Percentiles rank a stretch among this genome's conserved stretches.
Conservation (phyloP, 805 yeast genomes). For the Starmera caribaea region DNA sequence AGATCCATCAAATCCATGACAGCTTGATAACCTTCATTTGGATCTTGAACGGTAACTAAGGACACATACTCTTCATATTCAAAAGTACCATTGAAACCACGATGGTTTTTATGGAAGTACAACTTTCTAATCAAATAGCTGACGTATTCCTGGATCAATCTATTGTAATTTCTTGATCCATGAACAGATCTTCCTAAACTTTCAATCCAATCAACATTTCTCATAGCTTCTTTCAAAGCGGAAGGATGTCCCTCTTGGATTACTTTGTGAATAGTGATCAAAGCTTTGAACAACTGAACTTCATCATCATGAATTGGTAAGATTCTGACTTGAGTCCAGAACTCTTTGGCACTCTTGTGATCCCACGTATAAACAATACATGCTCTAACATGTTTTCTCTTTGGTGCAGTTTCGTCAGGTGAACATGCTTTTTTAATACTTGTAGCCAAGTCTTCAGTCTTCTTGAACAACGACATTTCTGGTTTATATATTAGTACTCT, state of each 20-base stretch:
- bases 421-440: conserved; percentile 70
- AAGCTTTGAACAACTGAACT: conserved; percentile 75
- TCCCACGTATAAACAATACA: conserved; percentile 97
- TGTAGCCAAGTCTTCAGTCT: conserved; percentile 29
- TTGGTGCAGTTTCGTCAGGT: conserved; percentile 83
- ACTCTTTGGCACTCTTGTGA: conserved; percentile 70
- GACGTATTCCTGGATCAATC: conserved; percentile 70
- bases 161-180: conserved; percentile 46
- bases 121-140: conserved; percentile 61
- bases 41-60: conserved; percentile 78
- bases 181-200: conserved; percentile 50
- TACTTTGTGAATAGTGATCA: conserved; percentile 81
- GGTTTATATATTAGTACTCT: no score
- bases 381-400: conserved; percentile 91
- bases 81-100: conserved; percentile 89
- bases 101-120: conserved; percentile 73
- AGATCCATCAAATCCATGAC: conserved; percentile 75
- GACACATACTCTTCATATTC: conserved; percentile 95
- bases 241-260: conserved; percentile 97
- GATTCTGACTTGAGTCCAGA: conserved; percentile 75
- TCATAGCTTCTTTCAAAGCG: conserved; percentile 68
- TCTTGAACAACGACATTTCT: conserved; percentile 13
- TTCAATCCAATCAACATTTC: conserved; percentile 69
- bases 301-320: conserved; percentile 78
- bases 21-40: conserved; percentile 91